A percentile compares a stretch with the other conserved stretches of the same genome.
Conservation (phyloP, 768 basidiomycete species). For the Botryobasidium botryosum region DNA sequence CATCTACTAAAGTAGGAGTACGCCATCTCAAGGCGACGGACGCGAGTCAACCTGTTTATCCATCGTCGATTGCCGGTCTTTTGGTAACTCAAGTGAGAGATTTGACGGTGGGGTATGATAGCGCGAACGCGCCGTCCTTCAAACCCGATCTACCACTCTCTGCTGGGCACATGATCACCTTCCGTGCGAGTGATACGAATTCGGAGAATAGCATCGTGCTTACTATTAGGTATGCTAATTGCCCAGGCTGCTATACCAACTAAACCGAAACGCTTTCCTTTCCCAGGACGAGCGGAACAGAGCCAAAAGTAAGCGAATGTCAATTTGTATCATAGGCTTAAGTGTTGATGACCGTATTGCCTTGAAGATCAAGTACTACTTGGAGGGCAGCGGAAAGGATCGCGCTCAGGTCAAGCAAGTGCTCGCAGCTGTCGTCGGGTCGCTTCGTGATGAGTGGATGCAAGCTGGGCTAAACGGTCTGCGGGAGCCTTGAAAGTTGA, state of each 20-base stretch:
- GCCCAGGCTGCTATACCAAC: background rate
- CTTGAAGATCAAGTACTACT: conserved; percentile 65
- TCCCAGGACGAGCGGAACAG: conserved; percentile 69
- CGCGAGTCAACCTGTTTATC: conserved; percentile 1
- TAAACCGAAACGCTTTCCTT: background rate
- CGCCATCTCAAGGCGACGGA: too few species aligned
- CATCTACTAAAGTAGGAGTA: too few species aligned
- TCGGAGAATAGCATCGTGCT: conserved; percentile 36
- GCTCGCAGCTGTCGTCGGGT: conserved; percentile 39
- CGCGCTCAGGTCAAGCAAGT: conserved; percentile 28
- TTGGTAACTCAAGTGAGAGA: conserved; percentile 49
- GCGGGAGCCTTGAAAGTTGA: too few species aligned
- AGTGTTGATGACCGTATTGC: background rate
- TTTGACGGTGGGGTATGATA: conserved; percentile 63
- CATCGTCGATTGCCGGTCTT: conserved; percentile 23
- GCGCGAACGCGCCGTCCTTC: conserved; percentile 47
- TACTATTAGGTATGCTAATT: conserved; percentile 43
- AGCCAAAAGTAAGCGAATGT: conserved; percentile 48
- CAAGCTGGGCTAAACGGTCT: conserved; percentile 35
- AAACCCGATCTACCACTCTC: conserved; percentile 50
- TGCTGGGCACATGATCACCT: conserved; percentile 74
- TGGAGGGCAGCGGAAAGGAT: conserved; percentile 58
- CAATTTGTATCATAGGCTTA: background rate
- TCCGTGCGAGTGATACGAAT: conserved; percentile 33
- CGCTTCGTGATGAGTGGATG: conserved; percentile 53